Evolutionary conservation across 139 green algal species (phyloP).

Genomic region (Coelastrella sp.): DNA sequence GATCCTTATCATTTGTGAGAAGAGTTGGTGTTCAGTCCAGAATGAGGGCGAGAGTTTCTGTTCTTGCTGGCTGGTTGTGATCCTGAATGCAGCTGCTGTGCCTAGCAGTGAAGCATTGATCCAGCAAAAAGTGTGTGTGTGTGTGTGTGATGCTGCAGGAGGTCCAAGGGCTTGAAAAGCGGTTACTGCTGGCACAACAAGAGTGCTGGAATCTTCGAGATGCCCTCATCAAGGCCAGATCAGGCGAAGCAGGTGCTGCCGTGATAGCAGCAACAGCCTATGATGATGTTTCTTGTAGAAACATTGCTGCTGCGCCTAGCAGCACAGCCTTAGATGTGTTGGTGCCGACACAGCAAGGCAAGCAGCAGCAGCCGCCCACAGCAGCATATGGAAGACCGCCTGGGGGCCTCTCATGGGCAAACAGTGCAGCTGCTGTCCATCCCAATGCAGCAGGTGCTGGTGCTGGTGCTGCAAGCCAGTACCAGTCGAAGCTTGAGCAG

Average conservation of each 20-base stretch:
- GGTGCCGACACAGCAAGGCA: not conserved
- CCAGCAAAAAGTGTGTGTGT: too few species aligned
- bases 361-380: not conserved
- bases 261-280: not conserved
- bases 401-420: not conserved
- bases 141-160: not conserved
- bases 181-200: slow-evolving; percentile 11
- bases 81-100: too few species aligned
- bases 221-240: slow-evolving; percentile 4
- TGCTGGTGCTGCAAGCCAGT: not conserved
- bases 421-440: not conserved
- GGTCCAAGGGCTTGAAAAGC: slow-evolving; percentile 19
- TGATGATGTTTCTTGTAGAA: not conserved
- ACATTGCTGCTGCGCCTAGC: not conserved
- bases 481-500: slow-evolving; percentile 15
- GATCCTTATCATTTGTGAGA: too few species aligned
- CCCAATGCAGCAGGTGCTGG: not conserved
- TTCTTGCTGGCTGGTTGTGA: too few species aligned
- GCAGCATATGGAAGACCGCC: not conserved
- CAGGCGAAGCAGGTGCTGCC: not conserved
- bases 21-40: too few species aligned
- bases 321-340: too few species aligned
- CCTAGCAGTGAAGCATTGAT: too few species aligned
- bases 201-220: slow-evolving; percentile 28
- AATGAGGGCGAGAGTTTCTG: too few species aligned